phyloP scores from a whole-genome alignment of 768 basidiomycete genomes.

The Nidularia pulvinata region DNA sequence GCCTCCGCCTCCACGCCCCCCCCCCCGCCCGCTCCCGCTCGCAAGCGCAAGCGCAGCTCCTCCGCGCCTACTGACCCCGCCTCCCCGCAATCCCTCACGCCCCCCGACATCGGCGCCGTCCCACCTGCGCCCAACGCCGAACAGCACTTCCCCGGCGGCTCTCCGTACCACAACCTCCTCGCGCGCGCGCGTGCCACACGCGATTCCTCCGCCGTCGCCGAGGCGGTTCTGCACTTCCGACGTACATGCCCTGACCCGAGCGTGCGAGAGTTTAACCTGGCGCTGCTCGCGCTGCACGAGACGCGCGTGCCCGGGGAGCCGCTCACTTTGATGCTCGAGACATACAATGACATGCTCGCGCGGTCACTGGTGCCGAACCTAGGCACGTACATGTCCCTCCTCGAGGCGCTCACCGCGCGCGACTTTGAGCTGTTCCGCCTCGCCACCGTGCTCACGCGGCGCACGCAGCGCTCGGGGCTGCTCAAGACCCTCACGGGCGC shows the following conservation, averaged over 20 bases:
- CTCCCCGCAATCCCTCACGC: constrained; percentile 18
- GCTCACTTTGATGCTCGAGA: constrained; percentile 54
- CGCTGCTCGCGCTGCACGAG: constrained; percentile 50
- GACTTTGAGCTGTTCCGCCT: constrained; percentile 61
- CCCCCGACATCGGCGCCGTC: constrained; percentile 2
- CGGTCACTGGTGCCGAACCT: constrained; percentile 60
- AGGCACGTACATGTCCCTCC: constrained; percentile 60
- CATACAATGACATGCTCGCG: constrained; percentile 74
- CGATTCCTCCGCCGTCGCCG: constrained; percentile 22
- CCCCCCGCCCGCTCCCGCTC: constrained; percentile 1
- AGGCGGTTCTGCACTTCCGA: constrained; percentile 33
- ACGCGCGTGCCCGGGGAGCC: constrained; percentile 50
- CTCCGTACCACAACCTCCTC: constrained; percentile 7
- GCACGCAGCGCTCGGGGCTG: constrained; percentile 31
- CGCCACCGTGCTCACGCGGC: constrained; percentile 39
- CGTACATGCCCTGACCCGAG: constrained; percentile 25
- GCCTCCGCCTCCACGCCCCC: background rate
- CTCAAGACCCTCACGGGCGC: constrained; percentile 10
- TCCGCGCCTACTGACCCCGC: constrained; percentile 14
- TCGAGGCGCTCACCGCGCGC: constrained; percentile 62
- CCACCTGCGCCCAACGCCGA: background rate
- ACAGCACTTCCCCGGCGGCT: background rate
- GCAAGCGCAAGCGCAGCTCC: background rate
- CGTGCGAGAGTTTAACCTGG: constrained; percentile 60
- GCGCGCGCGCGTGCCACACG: constrained; percentile 17